Evolutionary conservation across 306 rosid genomes (phyloP).

Genomic region (Dicorynia guianensis): DNA sequence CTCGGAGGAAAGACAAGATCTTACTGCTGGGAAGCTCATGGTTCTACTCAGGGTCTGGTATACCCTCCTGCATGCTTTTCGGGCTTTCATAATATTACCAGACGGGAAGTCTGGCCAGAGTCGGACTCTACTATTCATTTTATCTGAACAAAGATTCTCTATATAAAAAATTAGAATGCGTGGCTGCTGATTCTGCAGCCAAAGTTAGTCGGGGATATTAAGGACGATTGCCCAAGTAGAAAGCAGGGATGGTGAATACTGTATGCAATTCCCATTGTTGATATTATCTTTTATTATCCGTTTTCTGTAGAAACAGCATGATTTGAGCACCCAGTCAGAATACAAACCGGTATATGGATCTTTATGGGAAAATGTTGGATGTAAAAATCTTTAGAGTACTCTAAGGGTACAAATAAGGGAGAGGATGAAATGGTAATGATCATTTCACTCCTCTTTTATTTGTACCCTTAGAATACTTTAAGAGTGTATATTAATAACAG

Average conservation of each 20-base stretch:
- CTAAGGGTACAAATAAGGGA: too few relatives aligned
- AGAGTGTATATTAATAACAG: too few relatives aligned
- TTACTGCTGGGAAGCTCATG: conserved; percentile 62
- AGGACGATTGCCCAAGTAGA: not conserved
- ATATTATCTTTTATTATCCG: too few relatives aligned
- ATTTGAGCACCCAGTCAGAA: too few relatives aligned
- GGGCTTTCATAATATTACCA: conserved; percentile 28
- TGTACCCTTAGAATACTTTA: too few relatives aligned
- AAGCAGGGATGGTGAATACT: not conserved
- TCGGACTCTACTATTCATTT: conserved; percentile 36
- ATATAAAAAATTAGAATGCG: not conserved
- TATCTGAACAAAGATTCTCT: conserved; percentile 17
- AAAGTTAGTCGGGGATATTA: not conserved
- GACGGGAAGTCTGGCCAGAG: conserved; percentile 36
- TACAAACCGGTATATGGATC: too few relatives aligned
- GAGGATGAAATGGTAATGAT: too few relatives aligned
- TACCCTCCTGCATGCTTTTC: conserved; percentile 61
- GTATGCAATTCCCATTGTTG: not conserved
- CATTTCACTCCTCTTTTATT: too few relatives aligned
- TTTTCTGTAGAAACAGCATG: too few relatives aligned
- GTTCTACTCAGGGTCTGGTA: conserved; percentile 49
- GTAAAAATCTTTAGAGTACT: too few relatives aligned
- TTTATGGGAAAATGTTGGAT: too few relatives aligned
- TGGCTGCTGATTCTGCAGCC: not conserved
- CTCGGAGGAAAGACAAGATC: conserved; percentile 43